Evolutionary conservation across 139 green algal genomes (phyloP).

Genomic region (Gonium pectorale): DNA sequence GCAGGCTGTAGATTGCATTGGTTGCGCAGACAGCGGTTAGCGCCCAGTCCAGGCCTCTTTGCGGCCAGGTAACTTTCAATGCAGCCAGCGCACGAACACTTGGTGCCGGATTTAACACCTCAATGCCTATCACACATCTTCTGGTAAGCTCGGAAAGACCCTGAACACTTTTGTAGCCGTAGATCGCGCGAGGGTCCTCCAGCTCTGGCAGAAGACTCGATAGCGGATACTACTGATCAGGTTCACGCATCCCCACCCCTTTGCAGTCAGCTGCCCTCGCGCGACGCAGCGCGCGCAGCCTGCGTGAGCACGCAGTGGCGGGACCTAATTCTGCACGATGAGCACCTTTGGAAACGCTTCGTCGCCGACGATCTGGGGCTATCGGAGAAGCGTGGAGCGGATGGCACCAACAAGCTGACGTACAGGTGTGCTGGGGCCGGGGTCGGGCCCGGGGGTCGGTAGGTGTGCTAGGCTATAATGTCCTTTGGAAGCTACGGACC

Average conservation of each 20-base stretch:
- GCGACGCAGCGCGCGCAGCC: background rate
- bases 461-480: no score
- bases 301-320: background rate
- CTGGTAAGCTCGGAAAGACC: background rate
- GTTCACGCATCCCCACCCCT: background rate
- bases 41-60: no score
- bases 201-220: background rate
- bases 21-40: no score
- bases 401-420: background rate
- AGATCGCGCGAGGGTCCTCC: background rate
- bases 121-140: conserved; percentile 27
- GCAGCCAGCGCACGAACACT: no score
- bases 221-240: no score
- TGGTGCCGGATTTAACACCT: conserved; percentile 12
- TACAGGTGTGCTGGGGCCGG: conserved; percentile 23
- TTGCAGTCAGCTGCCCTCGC: background rate
- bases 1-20: no score
- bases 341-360: conserved; percentile 29
- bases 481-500: no score
- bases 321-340: conserved; percentile 4
- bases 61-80: no score
- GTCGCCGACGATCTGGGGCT: conserved; percentile 1
- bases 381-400: background rate
- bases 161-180: background rate
- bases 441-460: no score